phyloP scores from a whole-genome alignment of 352 stramenopile genomes.

The Phytophthora syringae region DNA sequence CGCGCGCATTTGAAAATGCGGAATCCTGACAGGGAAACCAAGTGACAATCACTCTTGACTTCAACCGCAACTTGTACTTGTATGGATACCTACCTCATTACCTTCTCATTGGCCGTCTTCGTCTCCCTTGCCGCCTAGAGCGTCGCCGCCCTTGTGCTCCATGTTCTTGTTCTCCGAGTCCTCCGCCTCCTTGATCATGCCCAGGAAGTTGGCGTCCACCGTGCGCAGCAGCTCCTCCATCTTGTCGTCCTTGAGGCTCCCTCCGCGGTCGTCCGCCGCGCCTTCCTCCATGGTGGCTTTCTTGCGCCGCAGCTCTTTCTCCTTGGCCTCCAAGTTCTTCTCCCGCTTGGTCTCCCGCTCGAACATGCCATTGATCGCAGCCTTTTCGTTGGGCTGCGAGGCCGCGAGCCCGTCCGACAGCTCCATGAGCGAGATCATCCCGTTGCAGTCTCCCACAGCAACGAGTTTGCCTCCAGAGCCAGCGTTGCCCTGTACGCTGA shows the following conservation, averaged over 20 bases:
- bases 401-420: constrained; percentile 93
- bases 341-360: constrained; percentile 97
- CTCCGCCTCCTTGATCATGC: constrained; percentile 96
- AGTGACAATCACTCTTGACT: constrained; percentile 54
- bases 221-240: constrained; percentile 95
- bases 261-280: constrained; percentile 66
- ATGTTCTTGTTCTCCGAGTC: constrained; percentile 92
- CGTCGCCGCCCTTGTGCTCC: constrained; percentile 72
- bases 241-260: constrained; percentile 88
- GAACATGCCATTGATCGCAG: constrained; percentile 95
- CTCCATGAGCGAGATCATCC: constrained; percentile 97
- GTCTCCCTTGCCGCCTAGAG: constrained; percentile 43
- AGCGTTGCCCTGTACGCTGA: constrained; percentile 93
- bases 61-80: constrained; percentile 32
- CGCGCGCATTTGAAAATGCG: background rate
- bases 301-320: constrained; percentile 89
- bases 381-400: constrained; percentile 94
- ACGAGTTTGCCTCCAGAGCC: constrained; percentile 93
- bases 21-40: constrained; percentile 36
- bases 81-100: background rate
- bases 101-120: constrained; percentile 31
- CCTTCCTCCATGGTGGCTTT: constrained; percentile 86
- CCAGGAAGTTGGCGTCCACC: constrained; percentile 94
- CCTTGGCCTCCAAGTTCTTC: constrained; percentile 93
- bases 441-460: constrained; percentile 95